A percentile compares a stretch with the other conserved stretches of the same genome.
Conservation (phyloP, 768 basidiomycete genomes). For the Rhodosporidiobolus sp. region DNA sequence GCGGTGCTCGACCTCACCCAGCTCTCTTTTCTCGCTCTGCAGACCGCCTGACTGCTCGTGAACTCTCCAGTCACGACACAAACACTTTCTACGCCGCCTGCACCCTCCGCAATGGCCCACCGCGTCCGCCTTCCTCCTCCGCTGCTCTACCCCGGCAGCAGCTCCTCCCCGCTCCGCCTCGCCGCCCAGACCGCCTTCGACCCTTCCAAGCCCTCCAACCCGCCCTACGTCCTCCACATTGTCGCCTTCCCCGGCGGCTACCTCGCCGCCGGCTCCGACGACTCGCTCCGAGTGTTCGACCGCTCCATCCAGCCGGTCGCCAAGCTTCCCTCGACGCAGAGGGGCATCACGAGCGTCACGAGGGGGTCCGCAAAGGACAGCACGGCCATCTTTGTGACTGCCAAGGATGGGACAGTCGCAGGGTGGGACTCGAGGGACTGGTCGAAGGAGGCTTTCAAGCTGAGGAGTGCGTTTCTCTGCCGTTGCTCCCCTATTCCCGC, state of each 20-base stretch:
- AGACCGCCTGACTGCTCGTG: not conserved
- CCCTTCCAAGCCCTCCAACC: slow-evolving; percentile 17
- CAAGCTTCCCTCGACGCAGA: slow-evolving; percentile 26
- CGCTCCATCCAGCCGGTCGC: slow-evolving; percentile 28
- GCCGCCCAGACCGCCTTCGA: slow-evolving; percentile 26
- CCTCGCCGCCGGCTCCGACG: slow-evolving; percentile 39
- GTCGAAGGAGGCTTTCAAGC: slow-evolving; percentile 36
- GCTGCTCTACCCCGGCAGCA: slow-evolving; percentile 17
- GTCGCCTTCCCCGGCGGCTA: slow-evolving; percentile 30
- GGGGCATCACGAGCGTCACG: slow-evolving; percentile 32
- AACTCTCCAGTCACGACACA: not conserved
- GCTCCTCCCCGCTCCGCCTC: slow-evolving; percentile 28
- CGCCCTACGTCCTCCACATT: slow-evolving; percentile 43
- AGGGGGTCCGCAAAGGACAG: slow-evolving; percentile 15
- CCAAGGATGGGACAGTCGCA: slow-evolving; percentile 30
- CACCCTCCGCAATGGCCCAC: slow-evolving; percentile 2
- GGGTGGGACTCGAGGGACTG: slow-evolving; percentile 38
- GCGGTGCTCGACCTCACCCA: not conserved
- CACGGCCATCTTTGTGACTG: slow-evolving; percentile 36
- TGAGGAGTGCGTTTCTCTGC: slow-evolving; percentile 25
- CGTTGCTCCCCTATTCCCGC: not conserved
- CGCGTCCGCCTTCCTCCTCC: slow-evolving; percentile 26
- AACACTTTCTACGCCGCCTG: not conserved
- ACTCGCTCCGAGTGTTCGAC: slow-evolving; percentile 36
- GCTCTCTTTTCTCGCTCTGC: not conserved